phyloP scores from a whole-genome alignment of 805 yeast species.

The Candida endomychidarum region DNA sequence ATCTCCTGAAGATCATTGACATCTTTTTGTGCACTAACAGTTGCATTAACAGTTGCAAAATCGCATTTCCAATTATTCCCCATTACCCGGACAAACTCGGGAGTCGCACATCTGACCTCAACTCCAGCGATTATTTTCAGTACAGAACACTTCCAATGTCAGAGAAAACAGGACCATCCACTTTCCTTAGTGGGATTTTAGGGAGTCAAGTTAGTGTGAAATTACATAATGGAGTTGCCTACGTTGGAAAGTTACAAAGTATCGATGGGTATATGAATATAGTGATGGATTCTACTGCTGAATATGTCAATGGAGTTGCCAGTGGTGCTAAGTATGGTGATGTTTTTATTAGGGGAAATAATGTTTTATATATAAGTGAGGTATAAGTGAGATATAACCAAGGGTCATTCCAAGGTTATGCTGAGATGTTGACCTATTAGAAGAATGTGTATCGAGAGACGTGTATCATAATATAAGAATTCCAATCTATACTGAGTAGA shows the following conservation, averaged over 20 bases:
- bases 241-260: constrained; percentile 66
- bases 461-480: too few relatives aligned
- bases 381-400: too few relatives aligned
- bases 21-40: too few relatives aligned
- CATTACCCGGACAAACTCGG: constrained; percentile 9
- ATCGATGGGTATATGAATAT: constrained; percentile 98
- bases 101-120: too few relatives aligned
- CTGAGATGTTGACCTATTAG: too few relatives aligned
- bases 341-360: constrained; percentile 84
- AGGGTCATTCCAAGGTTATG: too few relatives aligned
- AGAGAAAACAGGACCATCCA: constrained; percentile 60
- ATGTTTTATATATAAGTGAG: constrained; percentile 52
- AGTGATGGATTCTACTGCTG: constrained; percentile 76
- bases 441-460: too few relatives aligned
- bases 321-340: constrained; percentile 61
- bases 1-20: neutral
- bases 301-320: constrained; percentile 48
- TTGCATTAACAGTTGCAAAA: neutral
- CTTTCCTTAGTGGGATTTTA: constrained; percentile 73
- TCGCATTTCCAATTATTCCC: too few relatives aligned
- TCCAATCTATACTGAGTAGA: too few relatives aligned
- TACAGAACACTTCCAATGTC: constrained; percentile 8
- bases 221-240: constrained; percentile 83
- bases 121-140: neutral
- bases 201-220: constrained; percentile 82